Conservation (phyloP, 2,329 filamentous ascomycete species). For the Curvularia verruculosa region DNA sequence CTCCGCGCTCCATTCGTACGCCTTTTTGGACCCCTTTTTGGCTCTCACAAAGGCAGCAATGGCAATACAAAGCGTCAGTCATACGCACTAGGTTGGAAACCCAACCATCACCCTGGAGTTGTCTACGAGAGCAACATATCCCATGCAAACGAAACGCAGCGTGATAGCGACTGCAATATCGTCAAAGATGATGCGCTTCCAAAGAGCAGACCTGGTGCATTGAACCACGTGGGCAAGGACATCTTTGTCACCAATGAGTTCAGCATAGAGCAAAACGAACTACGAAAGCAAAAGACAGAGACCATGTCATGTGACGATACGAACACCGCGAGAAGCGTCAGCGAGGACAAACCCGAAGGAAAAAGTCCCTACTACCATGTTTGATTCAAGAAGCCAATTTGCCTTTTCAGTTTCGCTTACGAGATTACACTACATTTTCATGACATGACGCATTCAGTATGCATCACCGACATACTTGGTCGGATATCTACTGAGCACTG, state of each 20-base stretch:
- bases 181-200: constrained; percentile 5
- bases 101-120: constrained; percentile 5
- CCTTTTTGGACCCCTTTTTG: constrained; percentile 30
- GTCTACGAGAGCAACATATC: constrained; percentile 15
- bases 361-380: constrained; percentile 24
- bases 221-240: constrained; percentile 18
- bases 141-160: constrained; percentile 16
- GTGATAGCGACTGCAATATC: constrained; percentile 28
- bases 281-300: constrained; percentile 14
- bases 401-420: neutral
- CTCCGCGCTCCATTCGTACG: constrained; percentile 31
- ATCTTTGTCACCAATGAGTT: constrained; percentile 33
- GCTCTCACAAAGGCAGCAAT: constrained; percentile 5
- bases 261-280: constrained; percentile 20
- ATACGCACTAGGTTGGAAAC: constrained; percentile 22
- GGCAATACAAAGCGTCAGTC: constrained; percentile 18
- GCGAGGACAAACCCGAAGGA: constrained; percentile 19
- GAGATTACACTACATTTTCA: neutral
- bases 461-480: neutral
- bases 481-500: neutral
- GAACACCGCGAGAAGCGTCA: constrained; percentile 14
- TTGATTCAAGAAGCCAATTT: constrained; percentile 4
- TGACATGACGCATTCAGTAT: neutral
- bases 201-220: neutral
- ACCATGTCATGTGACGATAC: constrained; percentile 12